Base-by-base conservation (phyloP, 225 moss, liverwort and hornwort genomes). In the Rhytidiadelphus loreus region DNA sequence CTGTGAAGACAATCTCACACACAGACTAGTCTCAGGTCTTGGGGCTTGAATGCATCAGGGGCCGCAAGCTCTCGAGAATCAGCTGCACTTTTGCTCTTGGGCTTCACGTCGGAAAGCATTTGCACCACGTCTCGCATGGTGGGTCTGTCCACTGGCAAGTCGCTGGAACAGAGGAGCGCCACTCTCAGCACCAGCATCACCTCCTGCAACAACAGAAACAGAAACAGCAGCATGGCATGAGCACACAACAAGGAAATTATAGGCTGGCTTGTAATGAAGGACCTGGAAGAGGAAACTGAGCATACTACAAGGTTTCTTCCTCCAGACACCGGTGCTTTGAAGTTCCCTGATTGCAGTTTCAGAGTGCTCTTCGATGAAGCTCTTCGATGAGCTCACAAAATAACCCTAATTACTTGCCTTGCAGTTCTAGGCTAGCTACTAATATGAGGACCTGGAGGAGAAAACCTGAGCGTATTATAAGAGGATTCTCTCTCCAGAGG, bases 121-220 rank as follows among this genome's bases (percentile, higher is more conserved):
- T 98, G 98, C 69, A 98, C 98, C 17, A 98, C 98, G 72, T 98
- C 96, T 30, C 98, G 89, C 98, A 98, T 98, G 16, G 96, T 98
- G 83, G 98, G 98, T 29, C 98, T 92, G 86, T 98, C 98, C 56
- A 94, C 95, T 12, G 98, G 98, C 87, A 96, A 92, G 88, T 98
- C 98, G 70, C 98, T 95, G 61, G 96, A 96, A 48, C 98, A 98
- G 61, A 96, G 87, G 16, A 98, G 93, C 62, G 98, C 96, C 63
- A 98, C 98, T 94, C 96, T 92, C 73, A 98, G 93, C 65, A 98
- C 98, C 86, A 98, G 91, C 96, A 98, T 98, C 75, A 96, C 95
- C 90, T 98, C 98, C 91, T 94, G 93, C 41, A 33, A 41, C 66
- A 46, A 71, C 78, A n/a, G 46, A 56, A 66, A 15, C 52, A 62